Conservation (phyloP, 1,139 yeast species). For the Zygosaccharomyces pseudobailii region DNA sequence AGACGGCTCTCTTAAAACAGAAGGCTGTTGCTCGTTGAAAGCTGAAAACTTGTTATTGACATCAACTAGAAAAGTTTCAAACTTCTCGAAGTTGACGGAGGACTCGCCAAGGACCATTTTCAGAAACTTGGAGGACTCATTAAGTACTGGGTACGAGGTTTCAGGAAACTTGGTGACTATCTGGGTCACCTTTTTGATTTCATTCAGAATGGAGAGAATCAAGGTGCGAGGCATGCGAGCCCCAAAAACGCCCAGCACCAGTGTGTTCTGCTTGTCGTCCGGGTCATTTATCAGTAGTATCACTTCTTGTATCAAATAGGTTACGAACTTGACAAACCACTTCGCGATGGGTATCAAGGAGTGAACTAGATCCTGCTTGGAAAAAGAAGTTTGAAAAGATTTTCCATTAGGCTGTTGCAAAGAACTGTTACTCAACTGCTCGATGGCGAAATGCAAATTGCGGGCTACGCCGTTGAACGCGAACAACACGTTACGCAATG, state of each 20-base stretch:
- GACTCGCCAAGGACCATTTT: constrained; percentile 32
- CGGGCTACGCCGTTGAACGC: constrained; percentile 36
- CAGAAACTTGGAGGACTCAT: constrained; percentile 32
- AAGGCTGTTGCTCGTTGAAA: constrained; percentile 26
- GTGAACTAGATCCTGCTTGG: constrained; percentile 34
- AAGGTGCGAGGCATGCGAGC: constrained; percentile 33
- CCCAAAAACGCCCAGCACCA: constrained; percentile 32
- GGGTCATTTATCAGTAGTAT: constrained; percentile 27
- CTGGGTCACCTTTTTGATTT: constrained; percentile 31
- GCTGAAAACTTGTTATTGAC: constrained; percentile 31
- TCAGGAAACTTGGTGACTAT: constrained; percentile 33
- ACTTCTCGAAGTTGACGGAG: constrained; percentile 32
- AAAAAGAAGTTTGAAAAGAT: constrained; percentile 33
- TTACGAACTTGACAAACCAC: constrained; percentile 34
- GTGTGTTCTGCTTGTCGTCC: constrained; percentile 19
- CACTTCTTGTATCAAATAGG: constrained; percentile 32
- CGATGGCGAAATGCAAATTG: constrained; percentile 34
- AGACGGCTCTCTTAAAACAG: constrained; percentile 25
- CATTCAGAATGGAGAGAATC: constrained; percentile 30
- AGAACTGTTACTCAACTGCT: constrained; percentile 25
- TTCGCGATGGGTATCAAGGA: constrained; percentile 34
- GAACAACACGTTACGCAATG: constrained; percentile 32
- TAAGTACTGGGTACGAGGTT: constrained; percentile 31
- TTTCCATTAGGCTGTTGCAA: constrained; percentile 24
- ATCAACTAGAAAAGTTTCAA: constrained; percentile 32